A percentile compares a stretch with the other conserved stretches of the same genome.
Conservation (phyloP, 2,329 filamentous ascomycete species). For the Xylaria sp. region DNA sequence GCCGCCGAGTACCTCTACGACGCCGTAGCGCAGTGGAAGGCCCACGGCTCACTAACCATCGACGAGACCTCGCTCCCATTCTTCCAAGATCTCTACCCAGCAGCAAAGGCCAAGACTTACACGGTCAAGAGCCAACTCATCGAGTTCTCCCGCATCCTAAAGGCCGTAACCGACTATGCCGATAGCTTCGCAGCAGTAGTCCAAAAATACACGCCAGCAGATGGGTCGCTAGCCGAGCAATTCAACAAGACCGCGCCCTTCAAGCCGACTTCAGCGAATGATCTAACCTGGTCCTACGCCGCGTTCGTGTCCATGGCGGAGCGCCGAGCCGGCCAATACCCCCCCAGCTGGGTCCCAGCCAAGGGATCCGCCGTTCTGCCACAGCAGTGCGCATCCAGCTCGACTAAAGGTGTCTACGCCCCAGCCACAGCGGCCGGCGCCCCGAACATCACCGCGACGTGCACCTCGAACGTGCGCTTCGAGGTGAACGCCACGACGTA, state of each 20-base stretch:
- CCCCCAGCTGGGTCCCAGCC: conserved; percentile 46
- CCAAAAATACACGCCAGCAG: conserved; percentile 59
- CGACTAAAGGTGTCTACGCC: conserved; percentile 48
- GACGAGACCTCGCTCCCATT: conserved; percentile 64
- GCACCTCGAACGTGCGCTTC: conserved; percentile 56
- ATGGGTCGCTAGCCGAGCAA: conserved; percentile 62
- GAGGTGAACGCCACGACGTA: conserved; percentile 59
- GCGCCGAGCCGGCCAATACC: conserved; percentile 53
- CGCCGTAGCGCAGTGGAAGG: conserved; percentile 65
- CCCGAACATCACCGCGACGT: conserved; percentile 49
- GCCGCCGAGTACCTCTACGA: conserved; percentile 69
- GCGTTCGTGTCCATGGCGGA: conserved; percentile 62
- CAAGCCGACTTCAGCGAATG: conserved; percentile 57
- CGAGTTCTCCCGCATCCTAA: conserved; percentile 56
- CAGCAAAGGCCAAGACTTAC: conserved; percentile 60
- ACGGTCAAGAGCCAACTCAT: conserved; percentile 49
- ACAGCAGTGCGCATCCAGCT: conserved; percentile 43
- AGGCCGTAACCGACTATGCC: conserved; percentile 62
- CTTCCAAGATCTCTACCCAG: conserved; percentile 64
- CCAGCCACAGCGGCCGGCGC: conserved; percentile 53
- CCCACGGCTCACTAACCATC: conserved; percentile 59
- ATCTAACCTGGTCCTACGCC: conserved; percentile 79
- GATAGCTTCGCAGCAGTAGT: conserved; percentile 64
- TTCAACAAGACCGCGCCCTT: conserved; percentile 55
- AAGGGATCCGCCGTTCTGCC: conserved; percentile 43